Evolutionary conservation across 2,329 filamentous ascomycete genomes (phyloP).

Genomic region (Chaetomium sp.): DNA sequence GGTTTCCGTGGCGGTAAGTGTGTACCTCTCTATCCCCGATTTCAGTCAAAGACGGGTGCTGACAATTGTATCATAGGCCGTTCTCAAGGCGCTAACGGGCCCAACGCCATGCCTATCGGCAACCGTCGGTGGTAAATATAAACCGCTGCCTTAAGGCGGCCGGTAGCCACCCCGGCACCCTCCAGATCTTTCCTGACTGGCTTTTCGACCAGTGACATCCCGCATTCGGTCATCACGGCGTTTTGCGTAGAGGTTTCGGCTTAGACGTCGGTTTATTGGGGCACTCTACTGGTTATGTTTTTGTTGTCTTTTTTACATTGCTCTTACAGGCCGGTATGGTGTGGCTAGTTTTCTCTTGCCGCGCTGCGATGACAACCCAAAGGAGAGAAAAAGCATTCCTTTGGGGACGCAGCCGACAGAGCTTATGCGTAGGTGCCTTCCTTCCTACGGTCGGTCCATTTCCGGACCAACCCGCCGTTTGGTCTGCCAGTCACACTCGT

Average conservation of each 20-base stretch:
- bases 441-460: not conserved
- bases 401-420: not conserved
- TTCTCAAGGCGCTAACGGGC: conserved; percentile 23
- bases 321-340: not conserved
- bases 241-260: conserved; percentile 15
- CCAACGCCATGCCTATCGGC: conserved; percentile 45
- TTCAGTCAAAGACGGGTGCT: conserved; percentile 19
- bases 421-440: conserved; percentile 3
- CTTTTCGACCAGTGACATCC: conserved; percentile 8
- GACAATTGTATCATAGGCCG: conserved; percentile 6
- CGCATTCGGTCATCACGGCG: conserved; percentile 14
- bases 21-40: conserved; percentile 28
- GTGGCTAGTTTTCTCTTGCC: not conserved
- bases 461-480: no score
- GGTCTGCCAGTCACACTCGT: no score
- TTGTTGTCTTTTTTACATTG: conserved; percentile 8
- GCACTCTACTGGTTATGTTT: conserved; percentile 1
- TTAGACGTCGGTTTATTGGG: conserved; percentile 16
- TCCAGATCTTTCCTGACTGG: conserved; percentile 6
- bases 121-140: conserved; percentile 45
- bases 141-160: not conserved
- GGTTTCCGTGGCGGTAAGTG: conserved; percentile 43
- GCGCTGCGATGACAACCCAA: not conserved
- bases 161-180: not conserved
- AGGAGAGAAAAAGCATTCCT: not conserved